Conservation (phyloP, 176 grass and related monocot genomes). For the Puya raimondii region DNA sequence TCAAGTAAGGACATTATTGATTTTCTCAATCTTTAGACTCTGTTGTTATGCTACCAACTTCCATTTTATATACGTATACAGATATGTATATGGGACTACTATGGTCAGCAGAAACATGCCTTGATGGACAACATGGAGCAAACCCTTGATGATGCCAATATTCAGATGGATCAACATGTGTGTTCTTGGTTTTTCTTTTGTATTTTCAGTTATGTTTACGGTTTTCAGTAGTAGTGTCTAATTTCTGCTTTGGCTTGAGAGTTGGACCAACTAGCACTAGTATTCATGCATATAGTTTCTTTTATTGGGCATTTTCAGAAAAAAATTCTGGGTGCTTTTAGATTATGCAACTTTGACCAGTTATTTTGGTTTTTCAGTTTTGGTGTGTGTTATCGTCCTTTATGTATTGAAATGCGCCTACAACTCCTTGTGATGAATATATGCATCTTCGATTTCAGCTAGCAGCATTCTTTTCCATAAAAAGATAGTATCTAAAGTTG, state of each 20-base stretch:
- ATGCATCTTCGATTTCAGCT: too few relatives aligned
- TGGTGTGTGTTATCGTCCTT: too few relatives aligned
- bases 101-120: constrained; percentile 77
- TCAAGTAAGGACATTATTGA: constrained; percentile 48
- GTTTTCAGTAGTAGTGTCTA: constrained; percentile 3
- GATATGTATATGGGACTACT: constrained; percentile 94
- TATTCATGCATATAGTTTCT: constrained; percentile 11
- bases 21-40: constrained; percentile 9
- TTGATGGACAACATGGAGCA: constrained; percentile 95
- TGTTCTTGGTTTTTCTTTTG: constrained; percentile 11
- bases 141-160: constrained; percentile 94
- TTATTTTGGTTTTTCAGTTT: too few relatives aligned
- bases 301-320: not conserved
- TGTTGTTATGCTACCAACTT: constrained; percentile 2
- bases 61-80: constrained; percentile 26
- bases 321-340: too few relatives aligned
- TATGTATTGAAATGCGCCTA: too few relatives aligned
- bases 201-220: constrained; percentile 1
- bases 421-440: too few relatives aligned
- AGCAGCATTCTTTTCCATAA: too few relatives aligned
- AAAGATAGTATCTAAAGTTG: too few relatives aligned
- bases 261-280: not conserved
- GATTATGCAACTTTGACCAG: too few relatives aligned
- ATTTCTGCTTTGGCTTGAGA: not conserved
- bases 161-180: constrained; percentile 99